Evolutionary conservation across 1,284 basidiomycete species (phyloP).

Genomic region (Austroboletus novae-zelandiae): DNA sequence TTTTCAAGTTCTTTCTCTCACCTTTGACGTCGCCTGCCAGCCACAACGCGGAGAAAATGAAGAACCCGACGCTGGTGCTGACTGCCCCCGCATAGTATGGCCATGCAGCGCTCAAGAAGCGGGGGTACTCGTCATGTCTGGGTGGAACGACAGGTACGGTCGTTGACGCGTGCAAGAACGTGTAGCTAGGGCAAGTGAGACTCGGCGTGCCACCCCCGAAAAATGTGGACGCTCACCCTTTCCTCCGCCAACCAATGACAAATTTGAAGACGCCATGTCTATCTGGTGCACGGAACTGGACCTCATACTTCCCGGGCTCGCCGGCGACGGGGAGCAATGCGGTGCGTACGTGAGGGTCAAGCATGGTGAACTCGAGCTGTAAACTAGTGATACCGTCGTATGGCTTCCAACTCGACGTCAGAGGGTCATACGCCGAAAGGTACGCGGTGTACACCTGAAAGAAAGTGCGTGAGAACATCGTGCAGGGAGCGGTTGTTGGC

Average conservation of each 20-base stretch:
- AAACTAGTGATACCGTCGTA: constrained; percentile 72
- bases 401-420: constrained; percentile 63
- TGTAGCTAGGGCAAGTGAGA: constrained; percentile 47
- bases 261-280: constrained; percentile 99
- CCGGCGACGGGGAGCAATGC: constrained; percentile 56
- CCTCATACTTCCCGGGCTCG: constrained; percentile 66
- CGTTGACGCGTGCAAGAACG: constrained; percentile 69
- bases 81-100: constrained; percentile 92
- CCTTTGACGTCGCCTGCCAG: constrained; percentile 65
- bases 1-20: constrained; percentile 45
- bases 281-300: constrained; percentile 86
- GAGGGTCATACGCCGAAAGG: constrained; percentile 64
- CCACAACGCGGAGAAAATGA: constrained; percentile 85
- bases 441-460: constrained; percentile 71
- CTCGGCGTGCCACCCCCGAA: not conserved
- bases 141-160: constrained; percentile 90
- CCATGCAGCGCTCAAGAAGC: constrained; percentile 92
- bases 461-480: constrained; percentile 4
- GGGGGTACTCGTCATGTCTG: constrained; percentile 91
- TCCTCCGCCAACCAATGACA: constrained; percentile 83
- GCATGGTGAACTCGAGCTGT: constrained; percentile 96
- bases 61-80: constrained; percentile 80
- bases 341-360: constrained; percentile 91
- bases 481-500: constrained; percentile 2
- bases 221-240: constrained; percentile 58